A percentile compares a stretch with the other conserved stretches of the same genome.
Evolutionary conservation across 345 rosid genomes (phyloP).

Genomic region (Carallia brachiata): DNA sequence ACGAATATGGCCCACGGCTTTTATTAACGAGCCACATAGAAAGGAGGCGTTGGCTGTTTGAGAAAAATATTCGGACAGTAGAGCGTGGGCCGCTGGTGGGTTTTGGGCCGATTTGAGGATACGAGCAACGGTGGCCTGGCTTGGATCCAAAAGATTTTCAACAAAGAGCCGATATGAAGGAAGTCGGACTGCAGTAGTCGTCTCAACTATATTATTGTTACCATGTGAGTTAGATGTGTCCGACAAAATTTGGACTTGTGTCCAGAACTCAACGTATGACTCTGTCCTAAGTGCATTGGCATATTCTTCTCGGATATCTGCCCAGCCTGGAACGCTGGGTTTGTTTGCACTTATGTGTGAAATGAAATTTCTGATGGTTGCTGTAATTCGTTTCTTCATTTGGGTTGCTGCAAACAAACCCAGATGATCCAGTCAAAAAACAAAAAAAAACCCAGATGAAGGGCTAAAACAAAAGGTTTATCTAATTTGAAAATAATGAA

Average conservation of each 20-base stretch:
- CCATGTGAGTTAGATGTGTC: constrained; percentile 18
- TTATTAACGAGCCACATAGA: constrained; percentile 50
- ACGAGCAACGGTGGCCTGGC: constrained; percentile 36
- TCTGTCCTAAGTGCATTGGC: constrained; percentile 83
- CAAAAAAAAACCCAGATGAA: no score
- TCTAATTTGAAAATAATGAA: no score
- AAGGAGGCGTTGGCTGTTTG: constrained; percentile 61
- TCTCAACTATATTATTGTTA: constrained; percentile 23
- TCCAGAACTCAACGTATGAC: constrained; percentile 76
- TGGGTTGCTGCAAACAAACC: not conserved
- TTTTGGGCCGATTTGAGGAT: constrained; percentile 33
- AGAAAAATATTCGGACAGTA: constrained; percentile 50
- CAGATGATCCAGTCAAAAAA: no score
- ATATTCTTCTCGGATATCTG: constrained; percentile 75
- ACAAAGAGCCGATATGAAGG: constrained; percentile 72
- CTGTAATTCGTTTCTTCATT: constrained; percentile 31
- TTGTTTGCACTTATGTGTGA: constrained; percentile 20
- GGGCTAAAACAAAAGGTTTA: no score
- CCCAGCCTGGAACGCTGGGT: constrained; percentile 12
- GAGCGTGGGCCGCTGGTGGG: constrained; percentile 28
- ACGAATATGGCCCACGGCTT: constrained; percentile 49
- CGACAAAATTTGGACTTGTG: constrained; percentile 40
- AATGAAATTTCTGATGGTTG: constrained; percentile 27
- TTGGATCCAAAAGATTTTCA: constrained; percentile 70
- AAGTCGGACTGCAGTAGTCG: constrained; percentile 66